These are phyloP conservation scores for Phragmites australis DNA, from an alignment of 176 grass and related monocot genomes.

Conservation along the genomic window DNA sequence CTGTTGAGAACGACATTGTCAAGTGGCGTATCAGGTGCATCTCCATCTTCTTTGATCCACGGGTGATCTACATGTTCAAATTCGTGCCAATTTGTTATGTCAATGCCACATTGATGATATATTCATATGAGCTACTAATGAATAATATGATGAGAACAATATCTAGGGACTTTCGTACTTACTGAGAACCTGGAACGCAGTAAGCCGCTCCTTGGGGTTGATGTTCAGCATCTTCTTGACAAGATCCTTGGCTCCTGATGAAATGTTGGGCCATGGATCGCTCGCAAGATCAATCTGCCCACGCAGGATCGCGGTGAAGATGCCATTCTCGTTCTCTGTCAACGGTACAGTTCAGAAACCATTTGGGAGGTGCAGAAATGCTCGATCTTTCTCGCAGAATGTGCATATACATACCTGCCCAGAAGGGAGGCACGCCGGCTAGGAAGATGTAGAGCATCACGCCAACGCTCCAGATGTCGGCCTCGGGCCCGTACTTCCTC, in stretches of 20 bases:
- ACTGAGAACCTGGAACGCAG: constrained; percentile 64
- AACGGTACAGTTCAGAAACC: background rate
- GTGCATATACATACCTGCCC: constrained; percentile 42
- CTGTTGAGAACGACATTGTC: constrained; percentile 61
- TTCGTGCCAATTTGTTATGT: background rate
- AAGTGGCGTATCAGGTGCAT: constrained; percentile 66
- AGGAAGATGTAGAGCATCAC: constrained; percentile 83
- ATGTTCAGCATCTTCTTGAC: constrained; percentile 57
- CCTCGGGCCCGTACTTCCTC: constrained; percentile 60
- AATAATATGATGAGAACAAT: background rate
- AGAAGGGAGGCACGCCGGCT: constrained; percentile 64
- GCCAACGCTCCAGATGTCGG: constrained; percentile 73
- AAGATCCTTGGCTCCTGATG: constrained; percentile 48
- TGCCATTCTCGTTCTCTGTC: constrained; percentile 53
- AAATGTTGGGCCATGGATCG: constrained; percentile 57
- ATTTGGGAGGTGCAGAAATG: background rate
- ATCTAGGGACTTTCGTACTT: constrained; percentile 12
- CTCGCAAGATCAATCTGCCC: constrained; percentile 49
- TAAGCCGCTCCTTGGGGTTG: constrained; percentile 56
- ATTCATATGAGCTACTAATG: background rate
- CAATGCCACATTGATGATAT: background rate
- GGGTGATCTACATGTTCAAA: constrained; percentile 57
- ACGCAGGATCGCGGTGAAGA: constrained; percentile 55
- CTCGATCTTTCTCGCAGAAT: background rate
- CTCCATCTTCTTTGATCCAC: constrained; percentile 81